Conservation (phyloP, 139 green algal genomes). For the Nannochloris sp. region DNA sequence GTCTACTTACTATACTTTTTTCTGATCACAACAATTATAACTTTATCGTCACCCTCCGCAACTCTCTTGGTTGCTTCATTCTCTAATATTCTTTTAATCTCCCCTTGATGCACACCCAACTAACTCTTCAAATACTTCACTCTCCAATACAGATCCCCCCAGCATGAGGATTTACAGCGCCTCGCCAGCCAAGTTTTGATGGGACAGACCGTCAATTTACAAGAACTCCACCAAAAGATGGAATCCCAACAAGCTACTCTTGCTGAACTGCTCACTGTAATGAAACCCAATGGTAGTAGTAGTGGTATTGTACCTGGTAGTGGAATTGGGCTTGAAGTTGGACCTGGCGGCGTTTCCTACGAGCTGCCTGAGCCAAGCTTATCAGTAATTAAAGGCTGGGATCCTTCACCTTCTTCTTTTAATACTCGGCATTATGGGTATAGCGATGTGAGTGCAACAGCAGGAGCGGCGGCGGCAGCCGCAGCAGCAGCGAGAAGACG, state of each 20-base stretch:
- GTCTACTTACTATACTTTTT: too few species aligned
- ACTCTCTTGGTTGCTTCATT: neutral
- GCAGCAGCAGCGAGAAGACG: neutral
- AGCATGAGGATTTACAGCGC: conserved; percentile 26
- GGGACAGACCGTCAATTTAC: conserved; percentile 14
- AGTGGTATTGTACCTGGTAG: too few species aligned
- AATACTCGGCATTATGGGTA: too few species aligned
- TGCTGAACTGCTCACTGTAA: conserved; percentile 21
- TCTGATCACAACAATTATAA: too few species aligned
- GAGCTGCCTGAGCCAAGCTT: conserved; percentile 8
- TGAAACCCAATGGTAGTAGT: neutral
- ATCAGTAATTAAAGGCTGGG: conserved; percentile 12
- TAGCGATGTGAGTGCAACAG: too few species aligned
- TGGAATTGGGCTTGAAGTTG: neutral
- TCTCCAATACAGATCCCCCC: conserved; percentile 19
- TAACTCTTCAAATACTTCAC: neutral
- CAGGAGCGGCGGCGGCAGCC: too few species aligned
- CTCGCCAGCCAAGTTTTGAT: conserved; percentile 26
- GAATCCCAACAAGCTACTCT: conserved; percentile 29
- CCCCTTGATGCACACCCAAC: neutral
- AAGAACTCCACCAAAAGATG: conserved; percentile 26
- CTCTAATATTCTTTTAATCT: neutral
- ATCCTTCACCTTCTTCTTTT: too few species aligned
- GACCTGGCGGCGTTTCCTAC: neutral
- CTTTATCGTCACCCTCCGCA: too few species aligned